Evolutionary conservation across 2,329 filamentous ascomycete species (phyloP).

Genomic region (Aspergillus amoenus): DNA sequence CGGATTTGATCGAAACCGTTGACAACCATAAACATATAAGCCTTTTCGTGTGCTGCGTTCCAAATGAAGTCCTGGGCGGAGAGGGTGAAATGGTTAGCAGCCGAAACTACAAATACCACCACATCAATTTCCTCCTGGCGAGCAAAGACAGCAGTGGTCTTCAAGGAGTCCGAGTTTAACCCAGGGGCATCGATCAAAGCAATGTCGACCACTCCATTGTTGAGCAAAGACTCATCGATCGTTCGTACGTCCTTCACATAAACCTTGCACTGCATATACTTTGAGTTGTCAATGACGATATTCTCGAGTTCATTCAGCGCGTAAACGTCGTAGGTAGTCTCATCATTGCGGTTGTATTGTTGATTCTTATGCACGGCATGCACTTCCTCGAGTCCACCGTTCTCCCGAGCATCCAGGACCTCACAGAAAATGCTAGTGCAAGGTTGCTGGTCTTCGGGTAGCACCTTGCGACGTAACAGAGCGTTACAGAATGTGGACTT

Average conservation of each 20-base stretch:
- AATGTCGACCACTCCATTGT: slow-evolving; percentile 97
- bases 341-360: slow-evolving; percentile 82
- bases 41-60: slow-evolving; percentile 93
- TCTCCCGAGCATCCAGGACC: slow-evolving; percentile 88
- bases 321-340: slow-evolving; percentile 91
- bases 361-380: slow-evolving; percentile 85
- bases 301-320: slow-evolving; percentile 75
- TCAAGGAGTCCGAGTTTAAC: slow-evolving; percentile 91
- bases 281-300: slow-evolving; percentile 83
- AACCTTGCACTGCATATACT: slow-evolving; percentile 93
- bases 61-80: slow-evolving; percentile 98
- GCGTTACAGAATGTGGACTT: slow-evolving; percentile 99
- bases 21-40: slow-evolving; percentile 98
- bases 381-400: slow-evolving; percentile 87
- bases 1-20: slow-evolving; percentile 95
- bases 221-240: slow-evolving; percentile 89
- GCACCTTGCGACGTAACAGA: slow-evolving; percentile 82
- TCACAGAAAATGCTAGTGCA: slow-evolving; percentile 99
- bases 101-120: slow-evolving; percentile 96
- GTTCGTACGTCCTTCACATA: slow-evolving; percentile 88
- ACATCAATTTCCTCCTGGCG: slow-evolving; percentile 98
- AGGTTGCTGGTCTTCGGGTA: slow-evolving; percentile 96
- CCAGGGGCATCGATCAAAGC: slow-evolving; percentile 95
- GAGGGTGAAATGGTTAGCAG: slow-evolving; percentile 95
- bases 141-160: slow-evolving; percentile 96